phyloP scores from a whole-genome alignment of 2,329 filamentous ascomycete species.

The Chaetomiaceae sp. region DNA sequence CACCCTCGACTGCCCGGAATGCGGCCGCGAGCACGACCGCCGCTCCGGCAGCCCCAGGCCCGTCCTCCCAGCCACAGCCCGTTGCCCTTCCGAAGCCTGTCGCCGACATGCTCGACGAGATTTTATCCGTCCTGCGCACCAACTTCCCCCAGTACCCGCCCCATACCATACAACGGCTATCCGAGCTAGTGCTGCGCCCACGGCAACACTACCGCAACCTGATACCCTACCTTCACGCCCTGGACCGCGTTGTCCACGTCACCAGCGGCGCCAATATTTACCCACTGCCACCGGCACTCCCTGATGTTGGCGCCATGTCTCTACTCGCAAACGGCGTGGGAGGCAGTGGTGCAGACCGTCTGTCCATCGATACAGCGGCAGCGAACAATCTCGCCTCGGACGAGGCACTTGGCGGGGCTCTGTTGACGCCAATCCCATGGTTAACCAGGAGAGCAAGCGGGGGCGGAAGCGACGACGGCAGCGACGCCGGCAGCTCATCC shows the following conservation, averaged over 20 bases:
- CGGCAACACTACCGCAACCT: slow-evolving; percentile 75
- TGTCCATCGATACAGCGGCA: slow-evolving; percentile 33
- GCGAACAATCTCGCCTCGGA: slow-evolving; percentile 66
- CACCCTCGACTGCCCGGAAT: slow-evolving; percentile 30
- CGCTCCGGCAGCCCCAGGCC: slow-evolving; percentile 22
- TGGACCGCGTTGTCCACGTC: slow-evolving; percentile 87
- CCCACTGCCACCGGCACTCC: slow-evolving; percentile 67
- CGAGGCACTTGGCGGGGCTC: slow-evolving; percentile 81
- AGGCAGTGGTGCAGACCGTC: slow-evolving; percentile 31
- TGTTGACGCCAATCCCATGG: slow-evolving; percentile 94
- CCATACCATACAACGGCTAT: slow-evolving; percentile 86
- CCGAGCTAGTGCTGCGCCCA: slow-evolving; percentile 77
- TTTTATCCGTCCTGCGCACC: slow-evolving; percentile 55
- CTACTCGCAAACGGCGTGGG: slow-evolving; percentile 58
- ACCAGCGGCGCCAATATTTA: slow-evolving; percentile 78
- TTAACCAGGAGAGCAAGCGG: slow-evolving; percentile 44
- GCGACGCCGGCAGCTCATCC: slow-evolving; percentile 21
- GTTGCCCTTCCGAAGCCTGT: slow-evolving; percentile 60
- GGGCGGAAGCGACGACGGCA: slow-evolving; percentile 23
- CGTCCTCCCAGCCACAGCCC: slow-evolving; percentile 1
- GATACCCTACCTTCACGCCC: slow-evolving; percentile 79
- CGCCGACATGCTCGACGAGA: slow-evolving; percentile 56
- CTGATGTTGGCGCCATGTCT: slow-evolving; percentile 52
- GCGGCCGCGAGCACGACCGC: slow-evolving; percentile 37
- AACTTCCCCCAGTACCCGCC: slow-evolving; percentile 74